Base-by-base conservation (phyloP, 768 basidiomycete genomes). In the Boletus huronensis region DNA sequence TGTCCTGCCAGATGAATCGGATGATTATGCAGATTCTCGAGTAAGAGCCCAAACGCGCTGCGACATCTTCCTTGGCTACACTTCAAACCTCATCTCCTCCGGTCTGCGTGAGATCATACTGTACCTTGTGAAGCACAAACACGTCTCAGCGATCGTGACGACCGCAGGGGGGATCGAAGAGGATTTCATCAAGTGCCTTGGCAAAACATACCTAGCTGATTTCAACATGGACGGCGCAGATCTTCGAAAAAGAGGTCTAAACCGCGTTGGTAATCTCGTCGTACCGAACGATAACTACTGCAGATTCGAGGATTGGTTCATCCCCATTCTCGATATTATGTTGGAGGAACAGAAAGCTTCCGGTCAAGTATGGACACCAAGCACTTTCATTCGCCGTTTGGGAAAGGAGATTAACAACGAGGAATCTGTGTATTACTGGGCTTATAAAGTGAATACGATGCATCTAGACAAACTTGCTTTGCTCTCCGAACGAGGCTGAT, bases 251-350 rank as follows among this genome's bases (percentile, higher is more conserved):
- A 81, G 82, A 56, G 97, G 97, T n/a, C 84, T 99, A 81, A 99
- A 99, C 64, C 84, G 97, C 34, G 93, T 98, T 57, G 97, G 97
- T 31, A 99, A 99, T 66, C 82, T 99, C 40, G 75, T 99, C 53
- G 84, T 99, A 2, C 97, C 97, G 3, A 99, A 99, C 67, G 93
- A 97, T 64, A 98, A 98, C 68, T 99, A 99, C 72, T 98, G 97
- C 84, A 88, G 90, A 65, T 99, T 98, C 62, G 97, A 99, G 73
- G 96, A 98, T 69, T 99, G 97, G 97, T 82, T 98, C n/a, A 85
- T 84, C 19, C 97, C 97, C 2, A 90, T 98, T 52, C 81, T 99
- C 39, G 88, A 98, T 66, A 66, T 76, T 29, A 92, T 99, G 92
- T 81, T 98, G 29, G 81, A 75, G 11, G 97, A 99, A 67, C 97